Percentiles rank a stretch among this genome's conserved stretches.
These are phyloP conservation scores for Boehmeria nivea DNA, from an alignment of 306 rosid species.

Conservation along the genomic window DNA sequence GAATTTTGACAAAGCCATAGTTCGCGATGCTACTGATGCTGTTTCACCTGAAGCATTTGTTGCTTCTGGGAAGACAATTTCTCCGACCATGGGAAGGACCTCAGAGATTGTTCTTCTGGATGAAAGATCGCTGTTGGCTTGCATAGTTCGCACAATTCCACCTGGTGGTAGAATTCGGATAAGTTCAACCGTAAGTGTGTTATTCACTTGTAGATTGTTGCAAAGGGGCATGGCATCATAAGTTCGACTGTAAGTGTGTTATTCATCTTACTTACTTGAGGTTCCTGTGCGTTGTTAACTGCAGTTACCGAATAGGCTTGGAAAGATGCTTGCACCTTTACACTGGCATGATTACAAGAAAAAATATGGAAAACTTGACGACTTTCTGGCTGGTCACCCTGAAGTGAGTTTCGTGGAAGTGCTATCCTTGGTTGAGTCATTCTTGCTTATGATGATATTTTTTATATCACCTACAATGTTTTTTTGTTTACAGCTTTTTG, in stretches of 20 bases:
- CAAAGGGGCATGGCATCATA: not conserved
- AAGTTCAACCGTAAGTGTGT: slow-evolving; percentile 64
- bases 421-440: slow-evolving; percentile 3
- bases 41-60: slow-evolving; percentile 47
- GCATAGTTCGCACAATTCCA: slow-evolving; percentile 94
- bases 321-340: slow-evolving; percentile 97
- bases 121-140: slow-evolving; percentile 78
- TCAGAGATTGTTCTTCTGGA: slow-evolving; percentile 60
- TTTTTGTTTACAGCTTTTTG: slow-evolving; percentile 62
- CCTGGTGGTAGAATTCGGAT: slow-evolving; percentile 84
- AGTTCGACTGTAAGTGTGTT: too few relatives aligned
- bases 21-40: slow-evolving; percentile 34
- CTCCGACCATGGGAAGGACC: slow-evolving; percentile 34
- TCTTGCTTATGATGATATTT: slow-evolving; percentile 6
- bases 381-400: slow-evolving; percentile 74
- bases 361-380: slow-evolving; percentile 88
- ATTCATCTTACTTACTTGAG: slow-evolving; percentile 1
- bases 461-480: slow-evolving; percentile 6
- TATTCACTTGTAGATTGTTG: slow-evolving; percentile 13
- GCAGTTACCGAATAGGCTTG: slow-evolving; percentile 93
- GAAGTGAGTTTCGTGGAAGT: slow-evolving; percentile 57
- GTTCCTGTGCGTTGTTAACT: slow-evolving; percentile 10
- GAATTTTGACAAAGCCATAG: slow-evolving; percentile 36
- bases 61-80: slow-evolving; percentile 41
- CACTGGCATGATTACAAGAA: slow-evolving; percentile 95